Percentiles rank a stretch among this genome's conserved stretches.
These are phyloP conservation scores for Rhodotorula sp. DNA, from an alignment of 1,284 basidiomycete genomes.

Conservation along the genomic window DNA sequence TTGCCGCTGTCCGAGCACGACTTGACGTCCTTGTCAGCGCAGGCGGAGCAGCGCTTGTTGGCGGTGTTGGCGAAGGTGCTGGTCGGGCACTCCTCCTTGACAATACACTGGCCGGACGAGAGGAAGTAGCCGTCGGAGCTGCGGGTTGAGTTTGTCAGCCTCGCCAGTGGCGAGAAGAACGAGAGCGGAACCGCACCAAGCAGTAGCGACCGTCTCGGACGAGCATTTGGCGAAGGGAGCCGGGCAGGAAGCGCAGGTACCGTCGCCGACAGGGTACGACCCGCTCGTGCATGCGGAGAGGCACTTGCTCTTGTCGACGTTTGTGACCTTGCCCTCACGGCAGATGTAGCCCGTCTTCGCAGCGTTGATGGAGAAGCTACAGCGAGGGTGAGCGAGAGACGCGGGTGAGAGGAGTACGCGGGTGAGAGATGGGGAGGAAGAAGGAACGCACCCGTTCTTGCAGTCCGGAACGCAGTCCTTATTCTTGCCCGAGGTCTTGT, in stretches of 20 bases:
- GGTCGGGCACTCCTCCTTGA: not conserved
- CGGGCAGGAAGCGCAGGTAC: slow-evolving; percentile 1
- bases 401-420: too few species aligned
- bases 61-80: not conserved
- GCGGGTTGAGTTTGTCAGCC: not conserved
- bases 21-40: not conserved
- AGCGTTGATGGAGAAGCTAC: not conserved
- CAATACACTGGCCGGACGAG: not conserved
- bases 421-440: not conserved
- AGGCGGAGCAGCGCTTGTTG: not conserved
- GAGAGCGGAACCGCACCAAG: not conserved
- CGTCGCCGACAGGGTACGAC: not conserved
- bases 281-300: not conserved
- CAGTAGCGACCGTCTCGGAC: not conserved
- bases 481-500: not conserved
- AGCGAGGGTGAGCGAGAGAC: not conserved
- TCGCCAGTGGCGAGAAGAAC: too few species aligned
- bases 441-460: not conserved
- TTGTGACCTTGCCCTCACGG: not conserved
- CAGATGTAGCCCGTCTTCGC: not conserved
- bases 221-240: not conserved
- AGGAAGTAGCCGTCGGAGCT: not conserved
- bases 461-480: not conserved
- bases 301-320: not conserved
- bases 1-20: not conserved